Evolutionary conservation across 78 protist species (phyloP).

Genomic region (Dictyostelium brefeldianum): DNA sequence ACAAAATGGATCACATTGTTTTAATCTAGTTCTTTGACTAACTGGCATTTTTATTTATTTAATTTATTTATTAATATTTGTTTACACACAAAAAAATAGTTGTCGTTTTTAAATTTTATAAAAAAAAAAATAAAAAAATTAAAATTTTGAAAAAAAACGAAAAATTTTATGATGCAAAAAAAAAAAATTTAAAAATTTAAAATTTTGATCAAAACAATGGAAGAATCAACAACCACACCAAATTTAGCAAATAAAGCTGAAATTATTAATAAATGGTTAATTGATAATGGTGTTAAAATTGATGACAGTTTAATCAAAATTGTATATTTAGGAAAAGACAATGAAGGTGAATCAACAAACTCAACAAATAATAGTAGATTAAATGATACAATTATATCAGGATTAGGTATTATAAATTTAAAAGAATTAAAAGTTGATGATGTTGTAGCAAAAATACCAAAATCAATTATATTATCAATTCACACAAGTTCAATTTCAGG

Average conservation of each 20-base stretch:
- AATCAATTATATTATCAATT: slow-evolving; percentile 13
- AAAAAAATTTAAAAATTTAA: no score
- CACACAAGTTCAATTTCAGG: slow-evolving; percentile 28
- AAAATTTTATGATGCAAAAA: no score
- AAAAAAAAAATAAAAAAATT: no score
- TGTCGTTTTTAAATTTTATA: background rate
- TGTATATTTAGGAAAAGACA: background rate
- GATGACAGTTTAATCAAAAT: slow-evolving; percentile 11
- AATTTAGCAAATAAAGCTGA: slow-evolving; percentile 14
- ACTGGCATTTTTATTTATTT: slow-evolving; percentile 4
- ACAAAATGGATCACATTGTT: slow-evolving; percentile 60
- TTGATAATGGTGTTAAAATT: slow-evolving; percentile 24
- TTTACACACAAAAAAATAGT: no score
- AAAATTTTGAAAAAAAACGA: background rate
- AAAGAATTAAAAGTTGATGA: slow-evolving; percentile 10
- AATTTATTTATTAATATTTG: background rate
- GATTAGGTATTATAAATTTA: slow-evolving; percentile 12
- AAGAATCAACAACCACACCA: background rate
- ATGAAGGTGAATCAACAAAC: background rate
- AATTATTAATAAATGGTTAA: slow-evolving; percentile 43
- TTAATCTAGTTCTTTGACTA: slow-evolving; percentile 10
- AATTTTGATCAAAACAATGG: background rate
- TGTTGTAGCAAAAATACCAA: slow-evolving; percentile 61
- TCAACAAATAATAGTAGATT: background rate
- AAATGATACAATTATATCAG: slow-evolving; percentile 11